These are phyloP conservation scores for Sphaerosporella brunnea DNA, from an alignment of 495 filamentous ascomycete species.

Conservation along the genomic window DNA sequence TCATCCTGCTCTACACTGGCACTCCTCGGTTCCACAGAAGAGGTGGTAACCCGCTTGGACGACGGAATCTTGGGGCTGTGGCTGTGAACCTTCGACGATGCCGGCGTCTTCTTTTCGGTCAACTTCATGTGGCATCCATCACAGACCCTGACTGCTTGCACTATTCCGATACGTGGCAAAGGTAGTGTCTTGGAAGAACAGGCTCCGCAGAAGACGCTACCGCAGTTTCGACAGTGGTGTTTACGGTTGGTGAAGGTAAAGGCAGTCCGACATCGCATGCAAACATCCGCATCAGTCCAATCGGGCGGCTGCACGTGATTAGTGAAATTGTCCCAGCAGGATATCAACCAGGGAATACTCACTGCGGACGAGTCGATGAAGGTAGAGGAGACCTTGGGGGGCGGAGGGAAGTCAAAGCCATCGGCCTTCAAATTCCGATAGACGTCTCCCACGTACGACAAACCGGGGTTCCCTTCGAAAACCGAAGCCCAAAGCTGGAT, in stretches of 20 bases:
- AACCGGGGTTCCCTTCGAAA: constrained; percentile 65
- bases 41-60: constrained; percentile 13
- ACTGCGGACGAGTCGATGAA: constrained; percentile 96
- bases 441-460: constrained; percentile 71
- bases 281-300: constrained; percentile 95
- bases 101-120: constrained; percentile 46
- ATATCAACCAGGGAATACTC: constrained; percentile 29
- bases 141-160: constrained; percentile 84
- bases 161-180: constrained; percentile 79
- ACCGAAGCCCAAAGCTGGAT: constrained; percentile 88
- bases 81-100: constrained; percentile 17
- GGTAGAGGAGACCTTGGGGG: constrained; percentile 64
- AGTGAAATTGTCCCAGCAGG: constrained; percentile 5
- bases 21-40: constrained; percentile 70
- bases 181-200: constrained; percentile 82
- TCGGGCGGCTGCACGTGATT: constrained; percentile 56
- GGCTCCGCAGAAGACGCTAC: constrained; percentile 84
- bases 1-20: constrained; percentile 74
- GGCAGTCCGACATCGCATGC: constrained; percentile 86
- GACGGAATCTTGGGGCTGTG: constrained; percentile 23
- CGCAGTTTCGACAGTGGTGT: constrained; percentile 94
- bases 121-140: constrained; percentile 87
- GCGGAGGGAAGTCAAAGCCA: constrained; percentile 77
- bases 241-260: constrained; percentile 98
- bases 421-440: constrained; percentile 67